Conservation (phyloP, 2,329 filamentous ascomycete genomes). For the Alternaria tenuissima region DNA sequence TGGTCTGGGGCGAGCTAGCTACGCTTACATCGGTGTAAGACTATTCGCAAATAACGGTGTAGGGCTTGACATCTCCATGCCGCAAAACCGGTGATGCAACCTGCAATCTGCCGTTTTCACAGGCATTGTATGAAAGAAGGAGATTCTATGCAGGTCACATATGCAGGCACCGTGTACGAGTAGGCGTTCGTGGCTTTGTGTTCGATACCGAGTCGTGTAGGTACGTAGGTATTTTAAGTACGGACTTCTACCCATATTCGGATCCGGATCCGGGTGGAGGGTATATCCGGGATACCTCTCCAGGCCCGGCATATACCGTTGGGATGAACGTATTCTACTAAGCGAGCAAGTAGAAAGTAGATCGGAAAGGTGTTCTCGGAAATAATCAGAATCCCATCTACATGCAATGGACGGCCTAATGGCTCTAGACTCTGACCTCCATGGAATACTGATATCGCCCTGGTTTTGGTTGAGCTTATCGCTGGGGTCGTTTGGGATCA, state of each 20-base stretch:
- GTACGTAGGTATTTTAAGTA: not conserved
- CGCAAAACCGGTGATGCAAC: not conserved
- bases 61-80: not conserved
- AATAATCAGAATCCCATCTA: not conserved
- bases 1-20: conserved; percentile 7
- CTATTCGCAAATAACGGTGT: conserved; percentile 6
- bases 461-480: not conserved
- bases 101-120: not conserved
- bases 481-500: not conserved
- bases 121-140: not conserved
- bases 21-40: conserved; percentile 15
- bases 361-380: not conserved
- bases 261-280: conserved; percentile 4
- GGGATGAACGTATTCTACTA: not conserved
- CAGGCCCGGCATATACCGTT: not conserved
- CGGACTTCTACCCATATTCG: not conserved
- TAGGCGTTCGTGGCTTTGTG: conserved; percentile 1
- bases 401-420: not conserved
- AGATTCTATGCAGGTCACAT: conserved; percentile 7
- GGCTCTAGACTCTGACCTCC: not conserved
- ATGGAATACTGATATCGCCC: not conserved
- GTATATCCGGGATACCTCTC: conserved; percentile 2
- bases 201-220: not conserved
- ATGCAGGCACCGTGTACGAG: conserved; percentile 15
- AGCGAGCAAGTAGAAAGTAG: not conserved